Evolutionary conservation across 805 yeast genomes (phyloP), one percentile per base, ranked within the genome.

Genomic region (Teunomyces tritomae): DNA sequence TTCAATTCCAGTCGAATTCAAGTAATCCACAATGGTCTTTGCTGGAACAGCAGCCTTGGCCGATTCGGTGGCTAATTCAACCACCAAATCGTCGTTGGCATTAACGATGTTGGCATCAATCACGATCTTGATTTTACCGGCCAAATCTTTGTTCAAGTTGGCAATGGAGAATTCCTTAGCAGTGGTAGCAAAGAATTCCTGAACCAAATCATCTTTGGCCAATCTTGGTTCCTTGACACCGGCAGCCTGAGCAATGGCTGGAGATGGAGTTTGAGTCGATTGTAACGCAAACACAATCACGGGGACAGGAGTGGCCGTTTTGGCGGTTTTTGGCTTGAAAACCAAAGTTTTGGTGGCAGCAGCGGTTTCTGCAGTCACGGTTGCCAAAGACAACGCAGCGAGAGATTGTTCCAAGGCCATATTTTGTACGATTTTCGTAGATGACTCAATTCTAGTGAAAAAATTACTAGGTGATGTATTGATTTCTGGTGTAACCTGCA

Each of bases 241-340:
- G 9, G 89, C 85, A 36, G 81, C 76, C 47, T 76, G 73, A 48
- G 96, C 91, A 54, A 89, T 77, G 33, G 76, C 61, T 16, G 76
- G 72, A 3, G 85, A 68, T 42, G 95, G 88, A 29, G 96, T 88
- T 41, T 75, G 73, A 4, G 96, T 87, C 2, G 83, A 58, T 29
- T 79, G 79, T 49, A 85, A 76, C 6, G 96, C 96, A 59, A 89
- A 77, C 28, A 89, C 88, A 45, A 89, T 79, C 28, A 89, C 78
- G 36, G 97, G 96, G 35, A 86, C 82, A 26, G 94, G 87, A 14
- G 79, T 67, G 44, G 87, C 89, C 42, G 89, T 71, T 63, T 89
- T 89, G 32, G 96, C 84, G 42, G 96, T 88, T 71, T 89, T 89
- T 58, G 96, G 96, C 71, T 89, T 89, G 80, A 89, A 89, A 26